Evolutionary conservation across 208 protist genomes (phyloP).

Genomic region (Crithidia fasciculata): DNA sequence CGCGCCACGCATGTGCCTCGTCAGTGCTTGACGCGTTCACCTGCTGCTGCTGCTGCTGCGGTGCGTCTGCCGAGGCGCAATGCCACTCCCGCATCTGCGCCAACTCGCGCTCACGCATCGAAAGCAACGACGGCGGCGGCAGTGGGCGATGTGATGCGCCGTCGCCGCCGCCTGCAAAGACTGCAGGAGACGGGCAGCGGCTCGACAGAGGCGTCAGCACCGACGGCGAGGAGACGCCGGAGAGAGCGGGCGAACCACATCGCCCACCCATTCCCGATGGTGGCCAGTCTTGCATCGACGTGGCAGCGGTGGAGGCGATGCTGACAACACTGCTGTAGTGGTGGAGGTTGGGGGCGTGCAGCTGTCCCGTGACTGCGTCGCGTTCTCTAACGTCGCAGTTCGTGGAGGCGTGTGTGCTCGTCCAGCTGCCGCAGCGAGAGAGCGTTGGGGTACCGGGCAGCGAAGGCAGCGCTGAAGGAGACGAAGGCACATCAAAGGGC

Average conservation of each 20-base stretch:
- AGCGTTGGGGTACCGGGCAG: constrained; percentile 7
- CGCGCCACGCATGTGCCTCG: too few relatives aligned
- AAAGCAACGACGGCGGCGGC: not conserved
- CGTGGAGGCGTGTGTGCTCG: not conserved
- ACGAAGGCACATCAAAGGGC: not conserved
- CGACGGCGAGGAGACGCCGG: constrained; percentile 28
- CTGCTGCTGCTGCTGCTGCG: constrained; percentile 7
- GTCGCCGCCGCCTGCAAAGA: not conserved
- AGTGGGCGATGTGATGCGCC: too few relatives aligned
- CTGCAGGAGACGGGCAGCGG: constrained; percentile 5
- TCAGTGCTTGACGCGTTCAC: too few relatives aligned
- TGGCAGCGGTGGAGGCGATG: constrained; percentile 2
- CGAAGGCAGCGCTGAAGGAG: not conserved
- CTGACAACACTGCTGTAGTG: not conserved
- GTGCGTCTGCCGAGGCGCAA: not conserved
- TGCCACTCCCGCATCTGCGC: constrained; percentile 31
- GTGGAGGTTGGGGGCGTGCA: not conserved
- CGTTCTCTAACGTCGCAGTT: not conserved
- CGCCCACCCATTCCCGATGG: not conserved
- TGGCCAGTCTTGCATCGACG: constrained; percentile 1
- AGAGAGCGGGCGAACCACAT: constrained; percentile 2
- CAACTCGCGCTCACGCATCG: constrained; percentile 21
- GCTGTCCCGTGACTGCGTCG: too few relatives aligned
- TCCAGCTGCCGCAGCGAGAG: constrained; percentile 6
- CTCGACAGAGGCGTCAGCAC: constrained; percentile 19